A percentile compares a stretch with the other conserved stretches of the same genome.
phyloP scores from a whole-genome alignment of 2,329 filamentous ascomycete genomes.

The Hansfordia pulvinata region DNA sequence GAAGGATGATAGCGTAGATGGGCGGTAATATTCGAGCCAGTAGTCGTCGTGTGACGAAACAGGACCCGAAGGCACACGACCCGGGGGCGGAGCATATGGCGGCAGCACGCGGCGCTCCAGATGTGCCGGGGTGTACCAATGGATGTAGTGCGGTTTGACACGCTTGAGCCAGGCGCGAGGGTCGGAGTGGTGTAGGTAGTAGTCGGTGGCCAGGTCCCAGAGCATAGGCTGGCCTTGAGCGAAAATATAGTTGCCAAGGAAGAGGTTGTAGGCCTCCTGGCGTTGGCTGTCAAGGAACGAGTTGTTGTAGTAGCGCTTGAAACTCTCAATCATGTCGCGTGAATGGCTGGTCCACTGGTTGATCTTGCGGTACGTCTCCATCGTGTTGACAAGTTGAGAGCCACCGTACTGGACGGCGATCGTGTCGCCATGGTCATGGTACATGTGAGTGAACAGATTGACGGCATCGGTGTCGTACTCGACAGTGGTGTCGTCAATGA shows the following conservation, averaged over 20 bases:
- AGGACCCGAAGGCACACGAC: slow-evolving; percentile 24
- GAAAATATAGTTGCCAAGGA: slow-evolving; percentile 92
- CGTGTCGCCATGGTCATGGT: slow-evolving; percentile 92
- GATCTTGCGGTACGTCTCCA: slow-evolving; percentile 98
- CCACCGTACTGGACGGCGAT: slow-evolving; percentile 97
- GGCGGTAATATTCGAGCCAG: slow-evolving; percentile 94
- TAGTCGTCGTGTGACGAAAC: slow-evolving; percentile 74
- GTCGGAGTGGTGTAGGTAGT: slow-evolving; percentile 85
- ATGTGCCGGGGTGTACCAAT: slow-evolving; percentile 71
- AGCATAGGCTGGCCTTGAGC: slow-evolving; percentile 81
- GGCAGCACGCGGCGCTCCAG: slow-evolving; percentile 51
- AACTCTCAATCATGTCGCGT: slow-evolving; percentile 96
- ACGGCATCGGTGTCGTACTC: slow-evolving; percentile 93
- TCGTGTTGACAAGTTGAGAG: slow-evolving; percentile 94
- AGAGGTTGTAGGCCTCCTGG: slow-evolving; percentile 95
- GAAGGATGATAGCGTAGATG: slow-evolving; percentile 75
- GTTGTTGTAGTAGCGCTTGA: slow-evolving; percentile 98
- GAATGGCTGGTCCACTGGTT: slow-evolving; percentile 98
- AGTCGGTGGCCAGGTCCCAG: slow-evolving; percentile 91
- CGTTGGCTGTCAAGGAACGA: slow-evolving; percentile 95
- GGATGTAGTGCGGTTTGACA: slow-evolving; percentile 58
- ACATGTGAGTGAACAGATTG: slow-evolving; percentile 96
- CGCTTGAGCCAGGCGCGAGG: slow-evolving; percentile 60
- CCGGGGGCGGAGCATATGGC: slow-evolving; percentile 23
- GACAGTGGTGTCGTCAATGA: slow-evolving; percentile 65